Evolutionary conservation across 257 asterid genomes (phyloP).

Genomic region (Ehretia macrophylla): DNA sequence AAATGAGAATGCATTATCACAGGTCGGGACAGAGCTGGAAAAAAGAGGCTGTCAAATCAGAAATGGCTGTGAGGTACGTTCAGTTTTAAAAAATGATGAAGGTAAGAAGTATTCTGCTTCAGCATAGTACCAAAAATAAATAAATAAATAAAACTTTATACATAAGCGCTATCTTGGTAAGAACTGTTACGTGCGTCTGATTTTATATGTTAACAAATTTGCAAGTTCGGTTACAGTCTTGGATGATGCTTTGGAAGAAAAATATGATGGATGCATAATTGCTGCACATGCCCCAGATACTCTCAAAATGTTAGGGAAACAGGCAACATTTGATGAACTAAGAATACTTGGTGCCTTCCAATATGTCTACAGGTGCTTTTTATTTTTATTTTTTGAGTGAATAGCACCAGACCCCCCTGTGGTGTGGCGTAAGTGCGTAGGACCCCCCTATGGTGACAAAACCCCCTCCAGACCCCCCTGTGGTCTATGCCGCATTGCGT

Average conservation of each 20-base stretch:
- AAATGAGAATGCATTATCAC: too few species aligned
- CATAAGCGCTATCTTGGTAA: neutral
- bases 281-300: slow-evolving; percentile 95
- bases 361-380: slow-evolving; percentile 67
- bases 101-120: slow-evolving; percentile 40
- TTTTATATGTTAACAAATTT: slow-evolving; percentile 1
- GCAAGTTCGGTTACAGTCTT: slow-evolving; percentile 61
- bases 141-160: too few species aligned
- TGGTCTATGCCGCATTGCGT: too few species aligned
- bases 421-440: too few species aligned
- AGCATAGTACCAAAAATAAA: too few species aligned
- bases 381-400: too few species aligned
- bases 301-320: slow-evolving; percentile 59
- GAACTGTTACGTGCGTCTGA: neutral
- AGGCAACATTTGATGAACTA: slow-evolving; percentile 66
- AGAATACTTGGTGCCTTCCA: slow-evolving; percentile 88
- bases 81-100: slow-evolving; percentile 52
- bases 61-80: slow-evolving; percentile 50
- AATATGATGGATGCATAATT: slow-evolving; percentile 59
- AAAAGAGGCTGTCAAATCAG: slow-evolving; percentile 64
- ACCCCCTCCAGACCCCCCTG: too few species aligned
- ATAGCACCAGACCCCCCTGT: too few species aligned
- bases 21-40: slow-evolving; percentile 63
- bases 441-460: too few species aligned
- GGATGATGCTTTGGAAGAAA: slow-evolving; percentile 48